Percentiles rank a stretch among this genome's conserved stretches.
Evolutionary conservation across 2,329 filamentous ascomycete genomes (phyloP).

Genomic region (Claviceps maximensis): DNA sequence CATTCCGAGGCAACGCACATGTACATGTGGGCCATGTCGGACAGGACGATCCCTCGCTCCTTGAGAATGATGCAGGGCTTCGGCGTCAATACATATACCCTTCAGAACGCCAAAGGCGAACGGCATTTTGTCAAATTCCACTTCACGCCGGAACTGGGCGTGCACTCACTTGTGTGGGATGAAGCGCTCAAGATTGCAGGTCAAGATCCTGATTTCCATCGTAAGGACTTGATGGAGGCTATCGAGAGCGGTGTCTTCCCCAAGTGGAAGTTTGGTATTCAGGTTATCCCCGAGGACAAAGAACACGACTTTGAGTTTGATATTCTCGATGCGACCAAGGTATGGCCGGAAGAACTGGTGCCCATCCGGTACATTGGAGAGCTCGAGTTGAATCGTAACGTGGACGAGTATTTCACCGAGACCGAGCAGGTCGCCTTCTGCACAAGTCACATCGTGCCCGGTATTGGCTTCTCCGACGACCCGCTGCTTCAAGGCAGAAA

Average conservation of each 20-base stretch:
- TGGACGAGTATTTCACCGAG: conserved; percentile 71
- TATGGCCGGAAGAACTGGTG: conserved; percentile 69
- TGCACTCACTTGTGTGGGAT: conserved; percentile 67
- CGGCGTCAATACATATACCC: conserved; percentile 65
- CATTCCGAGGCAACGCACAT: conserved; percentile 63
- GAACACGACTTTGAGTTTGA: conserved; percentile 76
- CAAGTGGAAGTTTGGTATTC: conserved; percentile 74
- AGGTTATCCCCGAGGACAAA: conserved; percentile 56
- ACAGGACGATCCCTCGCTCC: conserved; percentile 58
- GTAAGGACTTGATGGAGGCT: conserved; percentile 62
- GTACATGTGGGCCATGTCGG: conserved; percentile 69
- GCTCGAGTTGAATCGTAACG: conserved; percentile 64
- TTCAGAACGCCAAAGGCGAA: conserved; percentile 55
- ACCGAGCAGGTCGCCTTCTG: conserved; percentile 77
- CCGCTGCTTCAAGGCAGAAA: conserved; percentile 63
- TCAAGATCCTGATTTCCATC: conserved; percentile 70
- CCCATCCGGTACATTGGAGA: conserved; percentile 69
- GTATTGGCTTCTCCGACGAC: conserved; percentile 65
- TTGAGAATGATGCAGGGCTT: conserved; percentile 82
- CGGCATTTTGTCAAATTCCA: conserved; percentile 67
- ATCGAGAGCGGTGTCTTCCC: conserved; percentile 60
- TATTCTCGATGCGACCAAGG: conserved; percentile 71
- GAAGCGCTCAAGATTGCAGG: conserved; percentile 63
- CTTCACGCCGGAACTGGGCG: conserved; percentile 60
- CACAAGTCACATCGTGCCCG: conserved; percentile 65